Conservation (phyloP, 176 grass and related monocot genomes). For the Thalia dealbata region DNA sequence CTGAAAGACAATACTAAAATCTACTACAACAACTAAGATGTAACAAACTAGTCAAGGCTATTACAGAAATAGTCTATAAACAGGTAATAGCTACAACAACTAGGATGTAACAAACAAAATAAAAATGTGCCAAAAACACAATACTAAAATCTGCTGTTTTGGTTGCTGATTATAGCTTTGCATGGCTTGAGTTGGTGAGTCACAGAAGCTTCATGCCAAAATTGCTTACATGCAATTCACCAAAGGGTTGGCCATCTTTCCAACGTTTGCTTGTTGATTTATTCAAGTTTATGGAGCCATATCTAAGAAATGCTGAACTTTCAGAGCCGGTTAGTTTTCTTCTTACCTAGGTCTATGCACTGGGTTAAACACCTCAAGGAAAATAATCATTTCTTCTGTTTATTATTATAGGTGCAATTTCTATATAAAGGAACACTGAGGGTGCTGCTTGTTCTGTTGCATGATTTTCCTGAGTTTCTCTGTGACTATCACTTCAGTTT, state of each 20-base stretch:
- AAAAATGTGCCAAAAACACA: too few relatives aligned
- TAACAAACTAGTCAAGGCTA: too few relatives aligned
- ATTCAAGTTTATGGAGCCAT: slow-evolving; percentile 97
- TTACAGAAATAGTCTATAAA: too few relatives aligned
- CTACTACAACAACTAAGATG: too few relatives aligned
- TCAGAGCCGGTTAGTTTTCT: slow-evolving; percentile 53
- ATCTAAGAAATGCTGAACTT: slow-evolving; percentile 82
- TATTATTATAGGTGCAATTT: slow-evolving; percentile 47
- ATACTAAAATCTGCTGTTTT: background rate
- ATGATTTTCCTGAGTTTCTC: slow-evolving; percentile 97
- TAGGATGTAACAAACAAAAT: too few relatives aligned
- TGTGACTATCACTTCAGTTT: slow-evolving; percentile 98
- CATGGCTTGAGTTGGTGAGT: slow-evolving; percentile 94
- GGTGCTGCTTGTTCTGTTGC: slow-evolving; percentile 83
- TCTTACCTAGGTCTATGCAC: background rate
- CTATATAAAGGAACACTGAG: slow-evolving; percentile 89
- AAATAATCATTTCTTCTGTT: background rate
- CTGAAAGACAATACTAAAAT: too few relatives aligned
- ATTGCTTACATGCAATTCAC: slow-evolving; percentile 63
- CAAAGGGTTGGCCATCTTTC: slow-evolving; percentile 89
- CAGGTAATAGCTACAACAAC: too few relatives aligned
- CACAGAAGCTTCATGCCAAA: slow-evolving; percentile 92
- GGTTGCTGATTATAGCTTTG: slow-evolving; percentile 41
- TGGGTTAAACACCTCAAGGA: background rate
- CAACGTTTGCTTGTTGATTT: slow-evolving; percentile 89